A percentile compares a stretch with the other conserved stretches of the same genome.
Conservation (phyloP, 75 land plant genomes). For the Cryptomeria japonica region DNA sequence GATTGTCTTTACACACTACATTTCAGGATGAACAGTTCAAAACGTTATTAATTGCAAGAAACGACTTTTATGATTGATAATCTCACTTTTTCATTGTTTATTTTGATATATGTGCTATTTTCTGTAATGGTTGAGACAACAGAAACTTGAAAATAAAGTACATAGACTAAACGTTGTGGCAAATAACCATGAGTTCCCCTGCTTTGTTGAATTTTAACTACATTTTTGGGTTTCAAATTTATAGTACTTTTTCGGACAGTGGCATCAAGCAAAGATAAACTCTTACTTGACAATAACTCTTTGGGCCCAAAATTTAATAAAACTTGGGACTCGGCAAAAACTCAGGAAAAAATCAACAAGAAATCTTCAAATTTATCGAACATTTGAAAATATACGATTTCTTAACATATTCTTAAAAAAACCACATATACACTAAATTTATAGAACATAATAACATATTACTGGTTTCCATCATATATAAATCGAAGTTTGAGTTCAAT, state of each 20-base stretch:
- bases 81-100: not conserved
- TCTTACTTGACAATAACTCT: no score
- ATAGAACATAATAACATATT: no score
- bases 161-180: not conserved
- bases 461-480: no score
- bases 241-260: not conserved
- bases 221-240: not conserved
- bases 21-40: not conserved
- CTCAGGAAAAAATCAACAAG: no score
- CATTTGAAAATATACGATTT: no score
- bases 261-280: no score
- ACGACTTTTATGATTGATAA: not conserved
- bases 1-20: not conserved
- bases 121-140: not conserved
- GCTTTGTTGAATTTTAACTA: not conserved
- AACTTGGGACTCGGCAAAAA: no score
- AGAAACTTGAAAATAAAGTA: not conserved
- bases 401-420: no score
- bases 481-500: no score
- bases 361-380: no score
- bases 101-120: not conserved
- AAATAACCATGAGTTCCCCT: not conserved
- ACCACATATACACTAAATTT: no score
- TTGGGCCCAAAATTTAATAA: no score
- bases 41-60: not conserved